phyloP scores from a whole-genome alignment of 75 land plant genomes.

The Isoetes taiwanensis region DNA sequence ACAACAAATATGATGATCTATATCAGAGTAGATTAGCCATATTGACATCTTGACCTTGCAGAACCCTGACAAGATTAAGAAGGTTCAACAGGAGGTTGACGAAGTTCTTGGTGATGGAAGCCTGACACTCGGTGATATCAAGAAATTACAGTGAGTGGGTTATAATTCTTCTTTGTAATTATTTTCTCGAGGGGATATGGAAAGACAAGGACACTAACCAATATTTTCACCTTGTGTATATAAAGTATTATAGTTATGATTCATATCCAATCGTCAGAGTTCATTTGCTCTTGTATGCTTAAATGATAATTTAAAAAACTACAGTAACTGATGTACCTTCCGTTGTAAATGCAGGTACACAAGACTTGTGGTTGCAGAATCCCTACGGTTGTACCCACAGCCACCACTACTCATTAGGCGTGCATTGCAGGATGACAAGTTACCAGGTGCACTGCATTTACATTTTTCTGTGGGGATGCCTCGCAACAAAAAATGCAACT shows the following conservation, averaged over 20 bases:
- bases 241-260: too few species aligned
- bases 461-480: too few species aligned
- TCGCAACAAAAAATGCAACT: too few species aligned
- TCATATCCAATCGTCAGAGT: too few species aligned
- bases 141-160: constrained; percentile 53
- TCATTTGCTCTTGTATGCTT: too few species aligned
- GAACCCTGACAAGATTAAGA: constrained; percentile 74
- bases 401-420: constrained; percentile 98
- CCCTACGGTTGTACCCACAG: constrained; percentile 89
- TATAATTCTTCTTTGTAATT: not conserved
- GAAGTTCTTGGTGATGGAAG: constrained; percentile 48
- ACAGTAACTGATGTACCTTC: not conserved
- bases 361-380: constrained; percentile 67
- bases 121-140: constrained; percentile 50
- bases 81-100: constrained; percentile 87
- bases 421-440: constrained; percentile 49
- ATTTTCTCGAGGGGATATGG: too few species aligned
- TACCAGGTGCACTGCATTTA: constrained; percentile 83
- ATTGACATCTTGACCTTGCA: constrained; percentile 26
- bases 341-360: constrained; percentile 46
- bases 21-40: too few species aligned
- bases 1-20: too few species aligned
- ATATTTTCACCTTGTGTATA: too few species aligned
- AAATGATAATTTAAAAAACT: not conserved
- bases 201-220: too few species aligned